phyloP scores from a whole-genome alignment of 2,329 filamentous ascomycete species.

The Clarireedia homoeocarpa region DNA sequence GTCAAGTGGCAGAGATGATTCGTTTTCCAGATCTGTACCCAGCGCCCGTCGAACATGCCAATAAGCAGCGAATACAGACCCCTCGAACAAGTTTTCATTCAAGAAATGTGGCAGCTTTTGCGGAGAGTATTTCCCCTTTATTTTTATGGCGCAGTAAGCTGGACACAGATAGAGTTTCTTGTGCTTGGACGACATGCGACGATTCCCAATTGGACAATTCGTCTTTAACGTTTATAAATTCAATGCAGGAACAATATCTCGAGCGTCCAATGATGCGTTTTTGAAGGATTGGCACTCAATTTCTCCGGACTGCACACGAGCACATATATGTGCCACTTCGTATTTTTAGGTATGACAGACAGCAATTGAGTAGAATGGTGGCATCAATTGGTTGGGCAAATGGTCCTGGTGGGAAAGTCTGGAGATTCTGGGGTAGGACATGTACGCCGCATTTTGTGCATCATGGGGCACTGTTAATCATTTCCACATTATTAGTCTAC shows the following conservation, averaged over 20 bases:
- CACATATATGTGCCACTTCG: background rate
- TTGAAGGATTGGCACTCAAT: no score
- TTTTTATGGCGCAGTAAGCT: no score
- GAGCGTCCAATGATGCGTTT: no score
- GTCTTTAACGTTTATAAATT: no score
- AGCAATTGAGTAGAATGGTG: background rate
- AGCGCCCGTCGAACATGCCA: background rate
- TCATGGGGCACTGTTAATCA: background rate
- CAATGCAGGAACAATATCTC: no score
- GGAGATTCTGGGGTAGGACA: slow-evolving; percentile 5
- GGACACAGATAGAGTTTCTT: no score
- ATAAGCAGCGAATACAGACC: background rate
- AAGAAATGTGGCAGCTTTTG: background rate
- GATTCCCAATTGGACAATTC: no score
- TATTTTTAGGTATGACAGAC: background rate
- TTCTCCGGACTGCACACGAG: no score
- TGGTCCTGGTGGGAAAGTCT: background rate
- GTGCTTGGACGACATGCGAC: no score
- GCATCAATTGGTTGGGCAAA: background rate
- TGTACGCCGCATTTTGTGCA: background rate
- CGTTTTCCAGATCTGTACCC: background rate
- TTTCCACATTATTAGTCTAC: background rate
- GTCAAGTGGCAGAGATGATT: background rate
- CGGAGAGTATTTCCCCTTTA: background rate
- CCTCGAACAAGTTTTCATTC: background rate